These are phyloP conservation scores for Incumbomyces lentus DNA, from an alignment of 2,329 filamentous ascomycete species.

Conservation along the genomic window DNA sequence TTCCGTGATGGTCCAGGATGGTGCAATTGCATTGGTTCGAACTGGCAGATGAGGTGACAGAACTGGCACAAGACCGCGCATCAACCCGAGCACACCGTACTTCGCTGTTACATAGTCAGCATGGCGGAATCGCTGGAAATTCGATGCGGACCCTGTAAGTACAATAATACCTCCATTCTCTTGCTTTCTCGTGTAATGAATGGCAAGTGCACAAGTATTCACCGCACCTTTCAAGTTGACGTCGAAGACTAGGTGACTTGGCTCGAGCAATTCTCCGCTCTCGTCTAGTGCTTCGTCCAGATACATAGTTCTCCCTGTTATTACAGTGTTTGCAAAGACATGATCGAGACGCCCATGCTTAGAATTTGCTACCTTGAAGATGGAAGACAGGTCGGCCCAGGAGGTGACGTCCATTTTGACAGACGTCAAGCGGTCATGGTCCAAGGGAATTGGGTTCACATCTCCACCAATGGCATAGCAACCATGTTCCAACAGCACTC, in stretches of 20 bases:
- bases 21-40: constrained; percentile 46
- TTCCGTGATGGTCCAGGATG: constrained; percentile 45
- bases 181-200: constrained; percentile 41
- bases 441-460: not conserved
- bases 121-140: constrained; percentile 41
- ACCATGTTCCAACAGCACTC: constrained; percentile 2
- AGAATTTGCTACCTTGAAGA: constrained; percentile 23
- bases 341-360: constrained; percentile 35
- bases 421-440: constrained; percentile 3
- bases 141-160: constrained; percentile 42
- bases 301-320: constrained; percentile 39
- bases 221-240: constrained; percentile 42
- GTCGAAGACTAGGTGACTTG: constrained; percentile 35
- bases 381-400: constrained; percentile 2
- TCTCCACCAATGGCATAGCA: constrained; percentile 3
- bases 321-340: constrained; percentile 46
- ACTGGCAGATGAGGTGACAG: constrained; percentile 33
- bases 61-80: constrained; percentile 36
- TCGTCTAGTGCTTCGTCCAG: constrained; percentile 39
- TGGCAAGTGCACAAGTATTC: constrained; percentile 40
- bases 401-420: constrained; percentile 4
- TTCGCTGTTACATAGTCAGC: constrained; percentile 42
- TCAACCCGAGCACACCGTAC: constrained; percentile 45
- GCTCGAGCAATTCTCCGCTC: constrained; percentile 40
- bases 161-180: constrained; percentile 41